Conservation (phyloP, 225 moss, liverwort and hornwort species). For the Asterella californica region DNA sequence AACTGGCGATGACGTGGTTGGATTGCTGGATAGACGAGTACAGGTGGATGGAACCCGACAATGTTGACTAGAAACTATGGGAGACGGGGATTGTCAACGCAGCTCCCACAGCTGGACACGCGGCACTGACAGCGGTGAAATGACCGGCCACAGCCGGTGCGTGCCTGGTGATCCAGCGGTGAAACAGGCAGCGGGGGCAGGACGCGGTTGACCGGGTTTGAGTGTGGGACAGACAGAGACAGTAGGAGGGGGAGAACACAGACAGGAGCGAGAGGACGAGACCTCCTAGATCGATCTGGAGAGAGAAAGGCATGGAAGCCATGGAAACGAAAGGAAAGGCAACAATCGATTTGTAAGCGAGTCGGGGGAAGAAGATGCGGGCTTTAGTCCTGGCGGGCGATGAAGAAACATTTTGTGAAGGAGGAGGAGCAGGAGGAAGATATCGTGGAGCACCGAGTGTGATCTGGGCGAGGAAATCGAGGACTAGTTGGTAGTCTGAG, state of each 20-base stretch:
- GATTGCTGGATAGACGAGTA: background rate
- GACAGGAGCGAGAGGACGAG: background rate
- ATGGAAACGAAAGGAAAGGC: background rate
- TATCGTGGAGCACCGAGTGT: constrained; percentile 8
- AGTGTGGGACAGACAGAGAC: too few relatives aligned
- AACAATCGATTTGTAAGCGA: constrained; percentile 1
- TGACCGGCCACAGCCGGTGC: constrained; percentile 28
- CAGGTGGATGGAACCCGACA: background rate
- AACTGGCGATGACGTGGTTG: background rate
- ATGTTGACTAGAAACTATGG: constrained; percentile 18
- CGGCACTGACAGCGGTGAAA: constrained; percentile 34
- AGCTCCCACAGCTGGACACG: constrained; percentile 30
- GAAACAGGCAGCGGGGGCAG: background rate
- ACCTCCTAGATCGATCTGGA: background rate
- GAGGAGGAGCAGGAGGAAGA: background rate
- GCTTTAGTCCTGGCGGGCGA: constrained; percentile 1
- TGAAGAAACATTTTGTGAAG: constrained; percentile 12
- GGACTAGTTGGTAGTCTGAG: constrained; percentile 1
- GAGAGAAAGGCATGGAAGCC: background rate
- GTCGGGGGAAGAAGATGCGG: constrained; percentile 1
- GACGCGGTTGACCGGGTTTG: constrained; percentile 2
- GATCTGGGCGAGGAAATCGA: constrained; percentile 13
- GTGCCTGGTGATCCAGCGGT: constrained; percentile 4
- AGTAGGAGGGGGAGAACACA: background rate
- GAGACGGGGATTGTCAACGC: constrained; percentile 33